These are phyloP conservation scores for Penicillium janthinellum DNA, from an alignment of 2,329 filamentous ascomycete species.

Conservation along the genomic window DNA sequence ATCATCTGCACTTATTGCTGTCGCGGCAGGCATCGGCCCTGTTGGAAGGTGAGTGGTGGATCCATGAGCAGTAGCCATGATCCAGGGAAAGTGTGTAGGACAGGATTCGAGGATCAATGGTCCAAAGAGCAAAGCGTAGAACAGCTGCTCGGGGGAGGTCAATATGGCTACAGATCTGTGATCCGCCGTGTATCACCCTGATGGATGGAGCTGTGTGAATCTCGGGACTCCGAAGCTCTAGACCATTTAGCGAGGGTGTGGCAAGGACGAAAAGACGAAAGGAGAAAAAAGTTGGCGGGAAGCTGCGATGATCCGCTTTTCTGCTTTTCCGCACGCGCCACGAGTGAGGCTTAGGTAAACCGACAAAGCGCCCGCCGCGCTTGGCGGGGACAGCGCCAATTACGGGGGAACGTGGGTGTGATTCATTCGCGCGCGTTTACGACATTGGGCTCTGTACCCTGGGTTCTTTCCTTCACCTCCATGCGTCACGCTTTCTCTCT, in stretches of 20 bases:
- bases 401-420: conserved; percentile 10
- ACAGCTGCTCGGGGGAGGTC: conserved; percentile 1
- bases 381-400: conserved; percentile 5
- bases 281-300: conserved; percentile 13
- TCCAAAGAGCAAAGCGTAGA: conserved; percentile 11
- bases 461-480: conserved; percentile 1
- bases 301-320: conserved; percentile 13
- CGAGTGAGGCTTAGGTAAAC: conserved; percentile 24
- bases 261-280: conserved; percentile 10
- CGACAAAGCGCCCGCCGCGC: not conserved
- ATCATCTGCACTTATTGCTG: conserved; percentile 53
- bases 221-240: conserved; percentile 1
- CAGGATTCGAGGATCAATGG: conserved; percentile 2
- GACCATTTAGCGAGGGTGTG: conserved; percentile 1
- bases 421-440: conserved; percentile 1
- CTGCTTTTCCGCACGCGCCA: conserved; percentile 9
- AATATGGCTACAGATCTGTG: conserved; percentile 3
- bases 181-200: conserved; percentile 5
- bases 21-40: conserved; percentile 30
- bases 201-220: not conserved
- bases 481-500: conserved; percentile 21
- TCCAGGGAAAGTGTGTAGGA: conserved; percentile 20
- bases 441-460: not conserved
- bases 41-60: conserved; percentile 35
- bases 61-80: conserved; percentile 35